Base-by-base conservation (phyloP, 306 rosid species). In the Quercus agrifolia region DNA sequence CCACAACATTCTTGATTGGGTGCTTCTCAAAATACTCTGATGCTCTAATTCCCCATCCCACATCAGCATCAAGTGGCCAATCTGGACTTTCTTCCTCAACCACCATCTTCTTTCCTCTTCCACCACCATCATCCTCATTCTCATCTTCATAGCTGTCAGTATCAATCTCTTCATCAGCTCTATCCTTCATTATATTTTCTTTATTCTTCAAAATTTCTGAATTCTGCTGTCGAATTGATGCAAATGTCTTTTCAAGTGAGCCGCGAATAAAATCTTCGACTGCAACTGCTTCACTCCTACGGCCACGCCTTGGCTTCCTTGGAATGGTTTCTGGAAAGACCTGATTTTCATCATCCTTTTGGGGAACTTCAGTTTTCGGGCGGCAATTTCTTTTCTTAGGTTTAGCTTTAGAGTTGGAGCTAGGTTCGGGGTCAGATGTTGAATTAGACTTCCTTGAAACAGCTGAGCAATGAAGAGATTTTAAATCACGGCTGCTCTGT, bases 61-160 rank as follows among this genome's bases (percentile, higher is more conserved):
- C 94, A 58, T 95, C 96, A 25, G 94, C 92, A 91, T 95, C 98
- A 81, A 90, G 64, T 6, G 99, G 98, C 98, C 99, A 95, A 27
- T 78, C 81, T 68, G 82, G 62, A 70, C 92, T 90, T 83, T 95
- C 98, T 81, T 93, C 97, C 87, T 93, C 98, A 28, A 93, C 83
- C 68, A 93, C 91, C 89, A 82, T 84, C 78, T 75, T 81, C 81
- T 70, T 74, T 19, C 70, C 41, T 4, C 69, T 75, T 19, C 66
- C 54, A 38, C 13, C 76, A 68, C 46, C 87, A 18, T 71, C 82
- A 55, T 73, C 89, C 14, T 23, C 78, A 13, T 38, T 38, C 46
- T 56, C 85, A 4, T 80, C 79, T 1, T 56, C 79, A 12, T 46
- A 15, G 8, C 58, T 84, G 21, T 82, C 86, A 5, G 77, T 35